Evolutionary conservation across 2,329 filamentous ascomycete genomes (phyloP), one percentile per base, ranked within the genome.

Genomic region (Zasmidium citrigriseum): DNA sequence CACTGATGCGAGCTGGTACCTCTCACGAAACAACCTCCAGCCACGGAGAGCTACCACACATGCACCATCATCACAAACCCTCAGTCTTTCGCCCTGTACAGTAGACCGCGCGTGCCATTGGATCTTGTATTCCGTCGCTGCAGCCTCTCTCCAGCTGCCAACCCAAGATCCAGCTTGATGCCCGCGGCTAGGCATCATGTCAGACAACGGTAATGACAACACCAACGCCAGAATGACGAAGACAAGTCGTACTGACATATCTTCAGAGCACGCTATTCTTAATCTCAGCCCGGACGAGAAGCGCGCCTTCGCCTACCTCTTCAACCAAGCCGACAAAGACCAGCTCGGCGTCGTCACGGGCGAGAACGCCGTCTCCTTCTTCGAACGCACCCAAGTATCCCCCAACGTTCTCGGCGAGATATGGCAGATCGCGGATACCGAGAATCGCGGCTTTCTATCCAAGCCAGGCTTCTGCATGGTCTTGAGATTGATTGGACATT

Each of bases 381-480:
- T 99, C 73, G 93, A 98, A 77, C 95, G 95, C 82, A 98, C 95
- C 47, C 88, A 90, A 67, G 82, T 99, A 50, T 87, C 93, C 61
- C 91, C 93, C 54, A 87, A 90, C 62, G 83, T 95, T 50, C 83
- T 99, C 59, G 95, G 93, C 76, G 88, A 96, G 90, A 98, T 99
- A 83, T 99, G 95, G 95, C 93, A 98, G 78, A 95, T 99, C 74
- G 93, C 95, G 67, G 95, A 99, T 79, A 92, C 86, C 66, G 93
- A 98, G 79, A 99, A 99, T 79, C 87, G 93, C 64, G 95, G 95
- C 53, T 89, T 98, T 67, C 81, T 99, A 66, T 97, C 93, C 29
- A 92, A 92, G 20, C 86, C 92, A 45, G 95, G 93, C 73, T 99
- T 99, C 78, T 91, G 93, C 61, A 86, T 96, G 73, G 95, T 96